Evolutionary conservation across 2,329 filamentous ascomycete species (phyloP), one percentile per base, ranked within the genome.

Genomic region (Aspergillus eucalypticola): DNA sequence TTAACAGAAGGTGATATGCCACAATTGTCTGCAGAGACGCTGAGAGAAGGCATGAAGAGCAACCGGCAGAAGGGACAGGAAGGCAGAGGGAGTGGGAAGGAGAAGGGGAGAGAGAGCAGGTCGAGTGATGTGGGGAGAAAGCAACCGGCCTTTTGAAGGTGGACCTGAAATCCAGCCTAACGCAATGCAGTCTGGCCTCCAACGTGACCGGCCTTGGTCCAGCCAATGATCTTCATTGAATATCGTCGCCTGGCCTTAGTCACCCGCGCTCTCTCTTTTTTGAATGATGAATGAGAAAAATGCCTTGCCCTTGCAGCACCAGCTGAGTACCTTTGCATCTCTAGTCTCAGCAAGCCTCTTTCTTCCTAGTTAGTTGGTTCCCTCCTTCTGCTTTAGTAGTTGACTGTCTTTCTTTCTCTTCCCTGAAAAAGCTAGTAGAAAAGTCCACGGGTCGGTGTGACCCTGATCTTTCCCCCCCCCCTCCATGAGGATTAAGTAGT

Each of bases 131-230:
- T 69, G 68, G 67, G 66, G 67, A 70, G 66, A 67, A 66, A 65
- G 60, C 63, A 69, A 64, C 67, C 70, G 68, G 71, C 74, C 71
- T 77, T 78, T 77, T 77, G 73, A 76, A 76, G 73, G 73, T 73
- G 71, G 70, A 73, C 71, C 71, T 63, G 62, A 58, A 65, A 66
- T 65, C 67, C 65, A 63, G 65, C 68, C 73, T 75, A 76, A 76
- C 73, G 67, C 73, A 72, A 75, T 74, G 67, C 66, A 72, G 73
- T 61, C 62, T 70, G 66, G 72, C 35, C 60, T 58, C 59, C 60
- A 78, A 78, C 75, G 75, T 77, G 75, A 78, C 72, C 64, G 15
- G 52, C 53, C 49, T 53, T 17, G 39, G 27, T 44, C 21, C 49
- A 42, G 56, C 61, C 63, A 68, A 69, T 68, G 54, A 64, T 53